These are phyloP conservation scores for Sporisorium scitamineum DNA, from an alignment of 1,284 basidiomycete genomes.

Conservation along the genomic window DNA sequence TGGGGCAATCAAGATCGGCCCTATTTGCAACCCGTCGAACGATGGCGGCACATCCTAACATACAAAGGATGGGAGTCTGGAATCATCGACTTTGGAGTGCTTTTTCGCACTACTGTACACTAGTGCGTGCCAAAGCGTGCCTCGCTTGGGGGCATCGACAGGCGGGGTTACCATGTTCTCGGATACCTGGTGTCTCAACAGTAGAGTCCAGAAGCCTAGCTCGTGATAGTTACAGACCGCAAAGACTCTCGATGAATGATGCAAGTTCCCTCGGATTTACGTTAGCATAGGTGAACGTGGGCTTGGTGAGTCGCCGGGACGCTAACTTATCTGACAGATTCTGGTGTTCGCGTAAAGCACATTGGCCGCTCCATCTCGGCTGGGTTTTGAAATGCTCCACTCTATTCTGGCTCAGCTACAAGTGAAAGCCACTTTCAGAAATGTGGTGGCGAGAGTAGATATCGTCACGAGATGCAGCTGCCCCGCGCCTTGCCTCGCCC, in stretches of 20 bases:
- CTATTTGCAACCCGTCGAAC: no score
- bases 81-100: no score
- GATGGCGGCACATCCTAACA: no score
- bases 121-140: background rate
- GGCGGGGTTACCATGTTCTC: background rate
- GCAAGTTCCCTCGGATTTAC: background rate
- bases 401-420: background rate
- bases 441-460: background rate
- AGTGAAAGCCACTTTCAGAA: background rate
- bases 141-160: background rate
- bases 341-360: background rate
- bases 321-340: background rate
- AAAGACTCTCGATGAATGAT: background rate
- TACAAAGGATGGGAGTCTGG: no score
- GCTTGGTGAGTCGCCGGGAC: background rate
- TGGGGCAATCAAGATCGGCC: no score
- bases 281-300: background rate
- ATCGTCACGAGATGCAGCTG: background rate
- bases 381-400: background rate
- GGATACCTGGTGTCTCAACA: background rate
- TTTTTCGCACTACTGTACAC: background rate
- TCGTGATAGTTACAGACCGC: background rate
- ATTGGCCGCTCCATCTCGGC: background rate
- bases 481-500: background rate
- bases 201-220: background rate